phyloP scores from a whole-genome alignment of 768 basidiomycete species.

The Leccinum sublutescens region DNA sequence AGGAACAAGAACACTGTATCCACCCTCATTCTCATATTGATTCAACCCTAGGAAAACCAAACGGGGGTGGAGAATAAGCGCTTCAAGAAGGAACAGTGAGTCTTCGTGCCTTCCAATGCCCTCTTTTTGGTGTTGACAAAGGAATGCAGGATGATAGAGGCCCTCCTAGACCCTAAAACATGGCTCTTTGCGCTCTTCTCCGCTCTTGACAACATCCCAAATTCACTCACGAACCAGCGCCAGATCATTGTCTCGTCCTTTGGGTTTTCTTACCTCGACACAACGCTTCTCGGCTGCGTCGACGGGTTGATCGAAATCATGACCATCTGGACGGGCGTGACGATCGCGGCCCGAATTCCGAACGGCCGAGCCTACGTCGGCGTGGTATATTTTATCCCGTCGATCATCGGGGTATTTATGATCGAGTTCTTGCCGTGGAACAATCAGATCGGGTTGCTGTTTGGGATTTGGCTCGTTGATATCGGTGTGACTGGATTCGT shows the following conservation, averaged over 20 bases:
- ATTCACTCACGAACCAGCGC: conserved; percentile 64
- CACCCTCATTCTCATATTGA: background rate
- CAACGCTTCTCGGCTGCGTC: conserved; percentile 68
- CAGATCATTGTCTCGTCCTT: conserved; percentile 61
- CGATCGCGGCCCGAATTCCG: conserved; percentile 49
- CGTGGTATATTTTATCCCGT: conserved; percentile 59
- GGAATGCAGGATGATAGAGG: conserved; percentile 60
- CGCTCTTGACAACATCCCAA: conserved; percentile 60
- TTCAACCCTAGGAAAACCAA: conserved; percentile 56
- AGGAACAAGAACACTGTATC: background rate
- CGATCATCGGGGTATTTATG: conserved; percentile 59
- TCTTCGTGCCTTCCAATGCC: conserved; percentile 5
- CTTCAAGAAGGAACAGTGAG: conserved; percentile 78
- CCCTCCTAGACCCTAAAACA: conserved; percentile 65
- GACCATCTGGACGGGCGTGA: conserved; percentile 67
- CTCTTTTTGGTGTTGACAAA: background rate
- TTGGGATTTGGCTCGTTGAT: conserved; percentile 38
- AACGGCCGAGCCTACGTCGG: conserved; percentile 64
- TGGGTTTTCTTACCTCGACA: conserved; percentile 62
- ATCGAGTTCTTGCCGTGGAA: conserved; percentile 64
- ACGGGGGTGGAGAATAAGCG: conserved; percentile 80
- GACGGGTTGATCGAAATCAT: conserved; percentile 64
- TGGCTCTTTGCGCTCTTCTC: conserved; percentile 75
- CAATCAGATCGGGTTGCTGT: conserved; percentile 64
- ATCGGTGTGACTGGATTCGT: conserved; percentile 58